These are phyloP conservation scores for Oldenlandia corymbosa DNA, from an alignment of 257 asterid species.

Conservation along the genomic window DNA sequence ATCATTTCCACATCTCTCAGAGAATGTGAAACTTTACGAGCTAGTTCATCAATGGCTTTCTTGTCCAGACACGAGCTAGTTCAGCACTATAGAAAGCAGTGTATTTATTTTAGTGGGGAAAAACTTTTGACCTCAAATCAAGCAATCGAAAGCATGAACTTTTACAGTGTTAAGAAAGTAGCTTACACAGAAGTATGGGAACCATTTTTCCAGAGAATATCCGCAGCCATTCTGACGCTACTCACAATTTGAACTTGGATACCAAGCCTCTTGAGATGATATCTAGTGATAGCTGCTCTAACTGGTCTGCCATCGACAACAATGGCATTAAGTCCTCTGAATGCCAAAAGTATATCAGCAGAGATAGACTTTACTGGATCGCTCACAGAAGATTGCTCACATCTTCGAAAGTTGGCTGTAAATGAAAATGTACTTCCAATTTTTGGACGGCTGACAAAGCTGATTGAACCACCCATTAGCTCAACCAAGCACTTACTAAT, in stretches of 20 bases:
- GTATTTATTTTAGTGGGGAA: too few relatives aligned
- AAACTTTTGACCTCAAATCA: neutral
- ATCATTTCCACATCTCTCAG: neutral
- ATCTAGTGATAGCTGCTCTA: slow-evolving; percentile 75
- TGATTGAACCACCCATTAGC: slow-evolving; percentile 89
- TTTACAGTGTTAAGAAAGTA: slow-evolving; percentile 3
- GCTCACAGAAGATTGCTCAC: slow-evolving; percentile 31
- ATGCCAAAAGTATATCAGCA: slow-evolving; percentile 48
- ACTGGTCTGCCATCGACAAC: slow-evolving; percentile 69
- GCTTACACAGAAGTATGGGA: slow-evolving; percentile 47
- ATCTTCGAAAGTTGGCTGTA: slow-evolving; percentile 46
- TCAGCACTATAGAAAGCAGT: too few relatives aligned
- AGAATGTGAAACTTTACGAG: neutral
- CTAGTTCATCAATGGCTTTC: too few relatives aligned
- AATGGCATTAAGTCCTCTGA: slow-evolving; percentile 63
- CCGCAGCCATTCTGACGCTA: slow-evolving; percentile 43
- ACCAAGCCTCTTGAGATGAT: slow-evolving; percentile 82
- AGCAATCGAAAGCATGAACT: neutral
- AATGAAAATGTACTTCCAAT: slow-evolving; percentile 88
- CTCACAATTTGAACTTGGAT: slow-evolving; percentile 49
- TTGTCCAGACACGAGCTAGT: neutral
- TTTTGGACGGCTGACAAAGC: slow-evolving; percentile 65
- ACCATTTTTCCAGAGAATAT: slow-evolving; percentile 33
- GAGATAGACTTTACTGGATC: slow-evolving; percentile 41
- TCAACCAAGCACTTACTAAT: slow-evolving; percentile 86